A percentile compares a stretch with the other conserved stretches of the same genome.
Evolutionary conservation across 176 grass and related monocot species (phyloP).

Genomic region (Themeda triandra): DNA sequence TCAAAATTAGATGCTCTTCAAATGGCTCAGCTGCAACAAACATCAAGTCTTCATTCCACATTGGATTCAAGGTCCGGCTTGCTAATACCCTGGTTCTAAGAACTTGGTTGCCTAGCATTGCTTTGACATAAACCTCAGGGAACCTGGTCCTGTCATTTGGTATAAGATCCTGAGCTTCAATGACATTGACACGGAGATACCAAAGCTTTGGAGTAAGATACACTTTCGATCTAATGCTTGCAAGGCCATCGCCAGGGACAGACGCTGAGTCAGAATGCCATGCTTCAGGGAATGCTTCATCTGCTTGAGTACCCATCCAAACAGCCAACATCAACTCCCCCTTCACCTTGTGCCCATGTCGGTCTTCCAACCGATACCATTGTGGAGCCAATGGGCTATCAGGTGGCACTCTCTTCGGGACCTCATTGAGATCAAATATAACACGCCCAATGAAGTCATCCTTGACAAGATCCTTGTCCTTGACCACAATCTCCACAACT

Average conservation of each 20-base stretch:
- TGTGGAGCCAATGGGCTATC: slow-evolving; percentile 73
- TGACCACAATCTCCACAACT: slow-evolving; percentile 50
- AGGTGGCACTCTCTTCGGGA: slow-evolving; percentile 65
- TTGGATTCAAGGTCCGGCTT: slow-evolving; percentile 51
- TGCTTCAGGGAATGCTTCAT: slow-evolving; percentile 71
- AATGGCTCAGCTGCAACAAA: slow-evolving; percentile 71
- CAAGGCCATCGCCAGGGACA: slow-evolving; percentile 53
- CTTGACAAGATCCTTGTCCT: slow-evolving; percentile 62
- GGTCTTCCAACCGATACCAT: slow-evolving; percentile 65
- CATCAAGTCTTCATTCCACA: slow-evolving; percentile 77
- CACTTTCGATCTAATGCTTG: slow-evolving; percentile 69
- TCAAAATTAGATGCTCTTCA: slow-evolving; percentile 60
- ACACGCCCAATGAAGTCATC: slow-evolving; percentile 62
- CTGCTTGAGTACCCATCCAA: slow-evolving; percentile 81
- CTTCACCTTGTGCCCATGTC: slow-evolving; percentile 56
- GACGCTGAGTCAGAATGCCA: slow-evolving; percentile 72
- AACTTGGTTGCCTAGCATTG: slow-evolving; percentile 53
- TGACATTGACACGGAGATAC: slow-evolving; percentile 71
- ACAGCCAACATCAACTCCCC: slow-evolving; percentile 75
- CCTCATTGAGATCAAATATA: slow-evolving; percentile 54
- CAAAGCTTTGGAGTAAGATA: slow-evolving; percentile 78
- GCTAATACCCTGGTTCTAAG: slow-evolving; percentile 39
- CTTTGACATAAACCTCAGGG: slow-evolving; percentile 66
- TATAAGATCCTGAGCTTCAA: slow-evolving; percentile 63
- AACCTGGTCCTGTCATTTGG: slow-evolving; percentile 53